phyloP scores from a whole-genome alignment of 2,329 filamentous ascomycete species.

The Volutella citrinella region DNA sequence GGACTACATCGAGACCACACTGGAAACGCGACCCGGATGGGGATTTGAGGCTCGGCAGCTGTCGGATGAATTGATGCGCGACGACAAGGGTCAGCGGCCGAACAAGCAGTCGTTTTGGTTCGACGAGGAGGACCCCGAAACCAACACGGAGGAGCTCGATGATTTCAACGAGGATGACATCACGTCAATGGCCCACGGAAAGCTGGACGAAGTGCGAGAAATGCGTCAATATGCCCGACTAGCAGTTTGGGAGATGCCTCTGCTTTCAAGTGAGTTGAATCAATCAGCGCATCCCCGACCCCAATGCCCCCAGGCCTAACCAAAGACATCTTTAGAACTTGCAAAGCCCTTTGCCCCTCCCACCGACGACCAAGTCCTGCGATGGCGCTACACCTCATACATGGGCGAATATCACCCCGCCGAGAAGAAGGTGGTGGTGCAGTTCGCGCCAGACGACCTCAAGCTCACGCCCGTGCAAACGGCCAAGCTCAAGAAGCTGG shows the following conservation, averaged over 20 bases:
- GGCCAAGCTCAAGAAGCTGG: conserved; percentile 82
- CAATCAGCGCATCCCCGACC: too few relatives aligned
- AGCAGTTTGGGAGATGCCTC: conserved; percentile 92
- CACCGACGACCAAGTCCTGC: conserved; percentile 64
- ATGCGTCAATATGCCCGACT: conserved; percentile 83
- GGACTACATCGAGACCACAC: conserved; percentile 25
- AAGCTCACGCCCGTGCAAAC: conserved; percentile 65
- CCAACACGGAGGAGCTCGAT: conserved; percentile 51
- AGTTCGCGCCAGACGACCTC: conserved; percentile 77
- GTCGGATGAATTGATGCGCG: conserved; percentile 28
- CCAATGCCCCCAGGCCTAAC: too few relatives aligned
- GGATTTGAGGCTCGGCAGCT: conserved; percentile 29
- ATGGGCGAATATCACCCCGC: conserved; percentile 92
- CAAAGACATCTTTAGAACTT: conserved; percentile 70
- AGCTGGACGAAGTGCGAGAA: conserved; percentile 86
- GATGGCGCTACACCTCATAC: conserved; percentile 96
- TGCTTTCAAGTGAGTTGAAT: conserved; percentile 72
- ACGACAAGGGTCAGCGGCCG: conserved; percentile 30
- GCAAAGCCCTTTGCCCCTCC: conserved; percentile 79
- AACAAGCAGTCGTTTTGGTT: conserved; percentile 46
- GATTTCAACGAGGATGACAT: conserved; percentile 81
- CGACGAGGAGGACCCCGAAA: conserved; percentile 47
- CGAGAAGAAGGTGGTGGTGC: conserved; percentile 88
- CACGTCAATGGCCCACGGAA: conserved; percentile 75
- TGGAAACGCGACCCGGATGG: conserved; percentile 29